Evolutionary conservation across 2,329 filamentous ascomycete genomes (phyloP).

Genomic region (Dryadomyces quercus-mongolicae): DNA sequence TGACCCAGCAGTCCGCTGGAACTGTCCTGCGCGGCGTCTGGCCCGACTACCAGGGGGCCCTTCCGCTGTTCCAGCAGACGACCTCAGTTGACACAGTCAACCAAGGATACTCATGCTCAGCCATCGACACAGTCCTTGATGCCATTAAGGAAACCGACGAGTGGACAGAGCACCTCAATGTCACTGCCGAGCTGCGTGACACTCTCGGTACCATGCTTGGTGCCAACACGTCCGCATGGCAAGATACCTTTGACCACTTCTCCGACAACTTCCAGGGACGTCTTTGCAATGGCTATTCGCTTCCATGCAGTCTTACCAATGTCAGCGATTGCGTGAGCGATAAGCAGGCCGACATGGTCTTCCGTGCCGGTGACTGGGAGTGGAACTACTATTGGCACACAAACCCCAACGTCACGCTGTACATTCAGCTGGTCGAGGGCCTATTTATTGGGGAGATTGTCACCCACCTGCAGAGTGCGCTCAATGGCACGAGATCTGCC

Average conservation of each 20-base stretch:
- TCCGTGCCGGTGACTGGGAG: slow-evolving; percentile 6
- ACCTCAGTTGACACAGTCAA: slow-evolving; percentile 3
- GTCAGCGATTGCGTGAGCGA: neutral
- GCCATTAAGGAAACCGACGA: neutral
- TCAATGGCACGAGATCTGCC: neutral
- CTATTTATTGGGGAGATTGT: slow-evolving; percentile 4
- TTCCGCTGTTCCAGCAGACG: slow-evolving; percentile 3
- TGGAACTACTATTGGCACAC: slow-evolving; percentile 4
- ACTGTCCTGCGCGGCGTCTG: slow-evolving; percentile 1
- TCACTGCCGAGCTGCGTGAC: neutral
- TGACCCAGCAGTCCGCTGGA: slow-evolving; percentile 1
- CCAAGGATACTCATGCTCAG: slow-evolving; percentile 1
- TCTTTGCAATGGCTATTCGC: slow-evolving; percentile 4
- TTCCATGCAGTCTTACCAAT: slow-evolving; percentile 1
- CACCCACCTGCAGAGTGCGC: neutral
- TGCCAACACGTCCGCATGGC: neutral
- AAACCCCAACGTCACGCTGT: neutral
- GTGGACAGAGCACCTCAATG: neutral
- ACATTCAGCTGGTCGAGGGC: slow-evolving; percentile 2
- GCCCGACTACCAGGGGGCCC: slow-evolving; percentile 1
- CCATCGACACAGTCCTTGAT: neutral
- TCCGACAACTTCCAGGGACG: slow-evolving; percentile 6
- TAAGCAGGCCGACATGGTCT: slow-evolving; percentile 2
- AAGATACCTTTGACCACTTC: slow-evolving; percentile 6
- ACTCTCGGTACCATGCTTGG: neutral